Percentiles rank a stretch among this genome's conserved stretches.
Conservation (phyloP, 2,329 filamentous ascomycete species). For the Ilyonectria mors-panacis region DNA sequence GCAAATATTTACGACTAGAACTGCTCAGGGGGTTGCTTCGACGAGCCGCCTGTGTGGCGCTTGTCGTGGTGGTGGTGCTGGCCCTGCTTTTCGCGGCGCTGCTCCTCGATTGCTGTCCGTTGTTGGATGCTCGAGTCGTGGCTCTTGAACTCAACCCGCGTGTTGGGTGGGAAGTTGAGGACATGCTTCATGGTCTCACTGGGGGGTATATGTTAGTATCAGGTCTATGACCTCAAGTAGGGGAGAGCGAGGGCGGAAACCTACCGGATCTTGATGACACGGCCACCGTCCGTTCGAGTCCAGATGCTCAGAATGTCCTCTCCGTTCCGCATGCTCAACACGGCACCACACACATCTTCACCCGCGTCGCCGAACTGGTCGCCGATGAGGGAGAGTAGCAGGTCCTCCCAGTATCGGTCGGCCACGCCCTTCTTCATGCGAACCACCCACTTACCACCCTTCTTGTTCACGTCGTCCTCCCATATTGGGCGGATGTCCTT, state of each 20-base stretch:
- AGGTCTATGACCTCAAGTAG: not conserved
- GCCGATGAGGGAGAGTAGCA: slow-evolving; percentile 90
- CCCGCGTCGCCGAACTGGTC: slow-evolving; percentile 94
- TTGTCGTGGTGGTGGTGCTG: slow-evolving; percentile 62
- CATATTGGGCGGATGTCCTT: slow-evolving; percentile 96
- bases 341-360: slow-evolving; percentile 95
- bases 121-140: slow-evolving; percentile 97
- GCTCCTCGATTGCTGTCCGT: slow-evolving; percentile 90
- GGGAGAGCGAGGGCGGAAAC: slow-evolving; percentile 48
- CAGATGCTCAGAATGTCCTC: slow-evolving; percentile 99
- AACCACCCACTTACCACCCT: slow-evolving; percentile 97
- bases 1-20: slow-evolving; percentile 31
- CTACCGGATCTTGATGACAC: slow-evolving; percentile 96
- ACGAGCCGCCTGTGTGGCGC: slow-evolving; percentile 50
- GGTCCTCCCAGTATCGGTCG: slow-evolving; percentile 96
- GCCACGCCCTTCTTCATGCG: slow-evolving; percentile 97
- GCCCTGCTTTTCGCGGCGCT: slow-evolving; percentile 84
- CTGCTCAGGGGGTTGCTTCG: slow-evolving; percentile 55
- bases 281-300: slow-evolving; percentile 93
- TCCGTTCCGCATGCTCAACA: slow-evolving; percentile 93
- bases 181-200: slow-evolving; percentile 96
- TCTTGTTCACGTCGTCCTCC: slow-evolving; percentile 98
- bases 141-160: slow-evolving; percentile 93
- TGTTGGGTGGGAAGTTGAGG: slow-evolving; percentile 88
- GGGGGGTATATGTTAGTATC: slow-evolving; percentile 38